Base-by-base conservation (phyloP, 2,329 filamentous ascomycete species). In the Cladosporium cucumerinum region DNA sequence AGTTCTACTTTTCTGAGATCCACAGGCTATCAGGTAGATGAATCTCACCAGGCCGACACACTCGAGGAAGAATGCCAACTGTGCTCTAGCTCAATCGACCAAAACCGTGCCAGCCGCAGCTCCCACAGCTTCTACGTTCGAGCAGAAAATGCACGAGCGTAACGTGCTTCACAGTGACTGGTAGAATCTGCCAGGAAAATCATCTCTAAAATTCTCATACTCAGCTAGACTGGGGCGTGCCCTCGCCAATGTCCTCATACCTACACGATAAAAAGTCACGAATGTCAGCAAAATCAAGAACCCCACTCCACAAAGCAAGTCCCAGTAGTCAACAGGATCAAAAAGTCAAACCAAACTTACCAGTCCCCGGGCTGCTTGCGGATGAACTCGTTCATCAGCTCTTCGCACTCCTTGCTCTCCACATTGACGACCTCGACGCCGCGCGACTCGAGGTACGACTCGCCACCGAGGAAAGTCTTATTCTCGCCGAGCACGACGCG, bases 1-100 rank as follows among this genome's bases (percentile, higher is more conserved):
- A 88, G 76, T 96, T 96, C 80, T 99, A 91, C 82, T 94, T 99
- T 69, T 84, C 96, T 74, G 95, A 99, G 79, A 88, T 98, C 65
- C 92, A 97, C 77, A 73, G 76, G 67, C 68, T 78, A 67, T 73
- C 75, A 75, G 75, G 75, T 78, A 77, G 71, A 70, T 78, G 74
- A 78, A 67, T 70, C 66, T 68, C 61, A 64, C 32, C 63, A 62
- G 65, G 49, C 59, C 21, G 63, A 26, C 57, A 49, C 55, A 62
- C 54, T 25, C 66, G 66, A 61, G 61, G 55, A 63, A 66, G 64
- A 65, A 68, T 72, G 69, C 72, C 72, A 72, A 75, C 72, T 64
- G 70, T 67, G 66, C 67, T 73, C 57, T 71, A 77, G 75, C 66
- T 67, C 60, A 68, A 68, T 52, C 66, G 72, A 61, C 65, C 68